phyloP scores from a whole-genome alignment of 1,284 basidiomycete species.

The Cutaneotrichosporon cutaneum region DNA sequence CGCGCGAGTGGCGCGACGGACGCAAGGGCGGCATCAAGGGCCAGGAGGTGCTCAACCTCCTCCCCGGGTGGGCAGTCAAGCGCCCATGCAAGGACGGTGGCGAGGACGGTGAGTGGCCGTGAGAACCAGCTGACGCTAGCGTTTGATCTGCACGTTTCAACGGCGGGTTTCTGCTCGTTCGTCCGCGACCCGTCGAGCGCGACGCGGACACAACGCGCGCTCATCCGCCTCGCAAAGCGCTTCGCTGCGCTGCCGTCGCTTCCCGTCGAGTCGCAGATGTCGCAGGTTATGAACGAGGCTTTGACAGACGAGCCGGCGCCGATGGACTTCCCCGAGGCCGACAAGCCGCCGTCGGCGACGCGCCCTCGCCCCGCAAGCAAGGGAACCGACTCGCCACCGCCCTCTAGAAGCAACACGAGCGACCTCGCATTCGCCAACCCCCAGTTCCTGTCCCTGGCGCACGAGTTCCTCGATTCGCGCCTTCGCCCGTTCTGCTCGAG shows the following conservation, averaged over 20 bases:
- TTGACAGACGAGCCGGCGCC: slow-evolving; percentile 12
- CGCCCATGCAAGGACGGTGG: slow-evolving; percentile 23
- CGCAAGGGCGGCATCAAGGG: slow-evolving; percentile 14
- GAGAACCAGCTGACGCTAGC: slow-evolving; percentile 8
- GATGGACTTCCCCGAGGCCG: slow-evolving; percentile 1
- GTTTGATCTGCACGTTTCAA: slow-evolving; percentile 20
- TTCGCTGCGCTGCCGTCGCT: slow-evolving; percentile 23
- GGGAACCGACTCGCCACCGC: not conserved
- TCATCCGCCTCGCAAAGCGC: slow-evolving; percentile 72
- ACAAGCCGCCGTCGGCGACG: not conserved
- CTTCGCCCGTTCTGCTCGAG: slow-evolving; percentile 66
- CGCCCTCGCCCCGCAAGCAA: not conserved
- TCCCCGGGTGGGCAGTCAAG: slow-evolving; percentile 47
- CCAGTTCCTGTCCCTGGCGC: slow-evolving; percentile 56
- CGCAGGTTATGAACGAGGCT: slow-evolving; percentile 9
- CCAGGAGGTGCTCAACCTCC: slow-evolving; percentile 34
- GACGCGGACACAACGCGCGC: slow-evolving; percentile 70
- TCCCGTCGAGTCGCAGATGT: slow-evolving; percentile 10
- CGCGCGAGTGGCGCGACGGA: slow-evolving; percentile 18
- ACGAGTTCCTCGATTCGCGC: slow-evolving; percentile 70
- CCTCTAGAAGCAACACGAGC: slow-evolving; percentile 11
- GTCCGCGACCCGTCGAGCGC: slow-evolving; percentile 63
- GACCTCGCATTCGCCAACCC: slow-evolving; percentile 45
- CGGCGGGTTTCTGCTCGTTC: slow-evolving; percentile 56
- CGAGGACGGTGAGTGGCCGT: slow-evolving; percentile 15